These are phyloP conservation scores for Liquidambar formosana DNA, from an alignment of 164 flowering plant genomes.

Conservation along the genomic window DNA sequence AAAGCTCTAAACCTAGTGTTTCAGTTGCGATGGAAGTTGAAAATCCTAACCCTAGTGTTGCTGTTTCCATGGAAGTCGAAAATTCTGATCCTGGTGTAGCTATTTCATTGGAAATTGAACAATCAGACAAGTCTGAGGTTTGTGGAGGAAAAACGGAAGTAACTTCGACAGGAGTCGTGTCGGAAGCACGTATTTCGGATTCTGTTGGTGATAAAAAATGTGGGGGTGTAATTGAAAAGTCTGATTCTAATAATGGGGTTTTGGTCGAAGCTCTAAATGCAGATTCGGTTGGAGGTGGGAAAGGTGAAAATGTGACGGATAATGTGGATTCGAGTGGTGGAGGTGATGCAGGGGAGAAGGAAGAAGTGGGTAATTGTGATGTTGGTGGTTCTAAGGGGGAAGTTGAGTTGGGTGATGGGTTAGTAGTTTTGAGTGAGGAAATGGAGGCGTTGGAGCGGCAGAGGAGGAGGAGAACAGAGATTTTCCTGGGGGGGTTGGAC, in stretches of 20 bases:
- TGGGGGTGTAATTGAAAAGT: not conserved
- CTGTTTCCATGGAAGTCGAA: conserved; percentile 8
- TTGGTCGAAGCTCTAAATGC: not conserved
- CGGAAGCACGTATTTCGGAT: not conserved
- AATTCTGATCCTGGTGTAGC: not conserved
- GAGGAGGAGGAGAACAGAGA: conserved; percentile 33
- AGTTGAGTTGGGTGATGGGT: conserved; percentile 1
- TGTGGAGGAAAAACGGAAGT: too few species aligned
- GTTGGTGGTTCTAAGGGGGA: conserved; percentile 6
- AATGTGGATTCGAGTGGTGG: not conserved
- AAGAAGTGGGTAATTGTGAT: not conserved
- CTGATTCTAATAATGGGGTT: not conserved
- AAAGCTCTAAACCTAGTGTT: not conserved
- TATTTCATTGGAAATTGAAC: not conserved
- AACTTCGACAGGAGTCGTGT: too few species aligned
- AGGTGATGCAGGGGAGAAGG: conserved; percentile 5
- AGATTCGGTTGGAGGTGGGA: not conserved
- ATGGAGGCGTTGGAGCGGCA: conserved; percentile 35
- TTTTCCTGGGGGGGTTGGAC: conserved; percentile 47
- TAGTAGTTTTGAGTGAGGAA: conserved; percentile 22
- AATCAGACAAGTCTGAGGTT: too few species aligned
- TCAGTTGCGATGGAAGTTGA: not conserved
- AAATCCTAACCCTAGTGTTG: not conserved
- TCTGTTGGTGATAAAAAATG: not conserved
- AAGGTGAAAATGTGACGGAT: not conserved